Conservation (phyloP, 2,329 filamentous ascomycete genomes). For the Teratosphaeria epicoccoides region DNA sequence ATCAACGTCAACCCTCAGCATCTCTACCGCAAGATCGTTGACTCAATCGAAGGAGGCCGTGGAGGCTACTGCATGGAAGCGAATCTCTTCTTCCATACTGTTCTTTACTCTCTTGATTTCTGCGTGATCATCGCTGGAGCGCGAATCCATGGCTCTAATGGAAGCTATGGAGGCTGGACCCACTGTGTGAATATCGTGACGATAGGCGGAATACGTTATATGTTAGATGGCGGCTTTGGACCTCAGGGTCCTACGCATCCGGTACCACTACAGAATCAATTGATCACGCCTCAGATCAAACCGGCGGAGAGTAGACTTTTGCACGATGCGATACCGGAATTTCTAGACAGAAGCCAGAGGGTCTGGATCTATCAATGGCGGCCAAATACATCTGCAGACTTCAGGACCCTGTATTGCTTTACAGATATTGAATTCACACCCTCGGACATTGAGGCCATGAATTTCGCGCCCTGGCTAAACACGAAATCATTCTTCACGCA, state of each 20-base stretch:
- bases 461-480: constrained; percentile 43
- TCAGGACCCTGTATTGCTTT: constrained; percentile 55
- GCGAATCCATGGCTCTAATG: constrained; percentile 23
- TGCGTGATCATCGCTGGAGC: constrained; percentile 30
- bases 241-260: constrained; percentile 27
- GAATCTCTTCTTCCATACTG: constrained; percentile 42
- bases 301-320: constrained; percentile 13
- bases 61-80: constrained; percentile 55
- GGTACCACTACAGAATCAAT: constrained; percentile 25
- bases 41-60: constrained; percentile 26
- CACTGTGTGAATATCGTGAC: constrained; percentile 36
- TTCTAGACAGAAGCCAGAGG: constrained; percentile 21
- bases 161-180: constrained; percentile 22
- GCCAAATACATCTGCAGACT: constrained; percentile 34
- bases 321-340: constrained; percentile 10
- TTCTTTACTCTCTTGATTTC: constrained; percentile 44
- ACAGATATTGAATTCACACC: constrained; percentile 52
- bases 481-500: constrained; percentile 44
- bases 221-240: constrained; percentile 35
- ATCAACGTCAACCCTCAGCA: constrained; percentile 40
- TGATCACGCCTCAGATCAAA: constrained; percentile 7
- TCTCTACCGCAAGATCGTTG: constrained; percentile 45
- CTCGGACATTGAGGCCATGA: constrained; percentile 51
- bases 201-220: constrained; percentile 14
- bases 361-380: constrained; percentile 33